These are phyloP conservation scores for Massospora cicadina DNA, from an alignment of 371 early-diverging fungal genomes.

Conservation along the genomic window DNA sequence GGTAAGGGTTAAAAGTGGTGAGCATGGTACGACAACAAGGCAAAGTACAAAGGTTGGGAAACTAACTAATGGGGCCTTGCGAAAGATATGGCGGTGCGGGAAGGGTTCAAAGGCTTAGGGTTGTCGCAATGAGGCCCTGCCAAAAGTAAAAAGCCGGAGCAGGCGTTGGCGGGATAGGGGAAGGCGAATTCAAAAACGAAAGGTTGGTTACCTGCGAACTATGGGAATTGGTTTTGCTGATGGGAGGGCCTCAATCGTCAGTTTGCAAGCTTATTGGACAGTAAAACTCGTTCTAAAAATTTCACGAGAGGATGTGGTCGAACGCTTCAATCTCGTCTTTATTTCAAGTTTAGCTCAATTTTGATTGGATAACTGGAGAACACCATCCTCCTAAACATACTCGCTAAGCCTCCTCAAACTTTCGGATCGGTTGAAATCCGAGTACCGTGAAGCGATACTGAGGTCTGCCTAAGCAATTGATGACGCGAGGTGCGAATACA, in stretches of 20 bases:
- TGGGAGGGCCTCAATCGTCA: background rate
- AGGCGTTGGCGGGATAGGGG: background rate
- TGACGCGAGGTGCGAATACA: too few species aligned
- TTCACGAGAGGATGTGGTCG: background rate
- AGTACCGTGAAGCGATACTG: too few species aligned
- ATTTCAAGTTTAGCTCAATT: background rate
- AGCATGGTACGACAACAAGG: background rate
- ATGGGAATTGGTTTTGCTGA: background rate
- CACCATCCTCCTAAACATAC: too few species aligned
- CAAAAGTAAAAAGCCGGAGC: background rate
- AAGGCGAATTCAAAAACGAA: background rate
- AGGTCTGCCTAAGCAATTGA: too few species aligned
- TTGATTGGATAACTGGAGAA: background rate
- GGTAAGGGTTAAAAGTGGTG: background rate
- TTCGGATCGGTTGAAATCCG: too few species aligned
- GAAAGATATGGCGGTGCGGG: background rate
- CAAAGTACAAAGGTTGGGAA: background rate
- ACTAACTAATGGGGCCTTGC: background rate
- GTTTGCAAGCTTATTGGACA: background rate
- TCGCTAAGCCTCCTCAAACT: too few species aligned
- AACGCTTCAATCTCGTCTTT: background rate
- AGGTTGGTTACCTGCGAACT: background rate
- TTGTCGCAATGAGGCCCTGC: background rate
- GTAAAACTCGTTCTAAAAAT: background rate
- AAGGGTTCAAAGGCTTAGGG: background rate